phyloP scores from a whole-genome alignment of 2,329 filamentous ascomycete species.

The Alternaria metachromatica region DNA sequence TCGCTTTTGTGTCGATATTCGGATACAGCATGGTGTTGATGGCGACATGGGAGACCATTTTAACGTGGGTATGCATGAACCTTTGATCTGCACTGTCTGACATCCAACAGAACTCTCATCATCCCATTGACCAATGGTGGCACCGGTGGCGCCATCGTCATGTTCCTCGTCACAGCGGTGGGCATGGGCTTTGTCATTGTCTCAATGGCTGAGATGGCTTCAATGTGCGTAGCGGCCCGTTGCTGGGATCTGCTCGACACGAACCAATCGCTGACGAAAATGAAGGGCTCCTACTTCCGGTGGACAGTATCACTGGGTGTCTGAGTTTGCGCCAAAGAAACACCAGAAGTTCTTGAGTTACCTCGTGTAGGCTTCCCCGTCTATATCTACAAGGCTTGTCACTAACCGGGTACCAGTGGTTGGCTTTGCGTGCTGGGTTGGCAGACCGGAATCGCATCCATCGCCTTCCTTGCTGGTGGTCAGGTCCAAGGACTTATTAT shows the following conservation, averaged over 20 bases:
- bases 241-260: background rate
- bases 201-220: slow-evolving; percentile 40
- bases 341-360: slow-evolving; percentile 33
- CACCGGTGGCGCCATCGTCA: slow-evolving; percentile 31
- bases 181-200: slow-evolving; percentile 31
- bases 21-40: slow-evolving; percentile 36
- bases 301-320: slow-evolving; percentile 41
- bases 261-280: background rate
- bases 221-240: slow-evolving; percentile 23
- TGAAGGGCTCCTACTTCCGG: slow-evolving; percentile 35
- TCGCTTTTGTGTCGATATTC: slow-evolving; percentile 35
- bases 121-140: slow-evolving; percentile 36
- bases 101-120: slow-evolving; percentile 16
- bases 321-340: slow-evolving; percentile 33
- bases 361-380: slow-evolving; percentile 5
- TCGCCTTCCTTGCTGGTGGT: slow-evolving; percentile 37
- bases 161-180: slow-evolving; percentile 30
- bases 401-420: slow-evolving; percentile 23
- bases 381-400: background rate
- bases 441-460: slow-evolving; percentile 47
- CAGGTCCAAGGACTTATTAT: slow-evolving; percentile 44
- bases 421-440: slow-evolving; percentile 53
- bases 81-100: background rate
- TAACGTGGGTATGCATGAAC: slow-evolving; percentile 15
- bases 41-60: slow-evolving; percentile 35